Evolutionary conservation across 2,329 filamentous ascomycete species (phyloP), one percentile per base, ranked within the genome.

Genomic region (Arthrinium puccinioides): DNA sequence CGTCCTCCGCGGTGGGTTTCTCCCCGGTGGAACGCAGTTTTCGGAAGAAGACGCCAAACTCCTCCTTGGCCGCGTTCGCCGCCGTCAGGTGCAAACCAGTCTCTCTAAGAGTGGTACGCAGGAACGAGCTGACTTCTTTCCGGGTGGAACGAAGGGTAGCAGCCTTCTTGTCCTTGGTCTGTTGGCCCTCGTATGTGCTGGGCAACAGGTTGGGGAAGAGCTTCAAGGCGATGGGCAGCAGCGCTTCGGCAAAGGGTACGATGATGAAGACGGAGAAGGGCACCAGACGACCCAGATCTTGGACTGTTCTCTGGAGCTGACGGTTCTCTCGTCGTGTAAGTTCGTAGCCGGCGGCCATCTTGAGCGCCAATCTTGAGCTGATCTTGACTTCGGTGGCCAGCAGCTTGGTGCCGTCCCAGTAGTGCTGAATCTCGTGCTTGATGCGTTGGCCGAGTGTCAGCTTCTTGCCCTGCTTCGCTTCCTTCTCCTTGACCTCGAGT

Each of bases 261-360:
- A 98, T 90, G 52, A 98, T 76, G 63, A 98, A 98, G 50, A 96
- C 84, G 7, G 89, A 94, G 63, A 98, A 98, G 13, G 92, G 92
- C 11, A 98, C 85, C 41, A 98, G 69, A 13, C 92, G 89, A 23
- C 79, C 88, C 32, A 98, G 73, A 67, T 98, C 92, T 62, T 94
- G 87, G 13, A 96, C 87, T 9, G 92, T 98, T 55, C 92, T 79
- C 67, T 86, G 82, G 39, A 98, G 72, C 74, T 97, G 92, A 56
- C 89, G 79, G 65, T 92, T 79, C 67, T 98, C 92, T 67, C 92
- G 80, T 46, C 92, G 81, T 41, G 86, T 96, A 46, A 98, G 78
- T 63, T 98, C 92, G 65, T 98, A 98, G 7, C 92, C 92, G 41
- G 87, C 89, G 11, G 89, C 88, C 92, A 98, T 98, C 70, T 96